phyloP scores from a whole-genome alignment of 1,284 basidiomycete species.

The Takashimella tepidaria region DNA sequence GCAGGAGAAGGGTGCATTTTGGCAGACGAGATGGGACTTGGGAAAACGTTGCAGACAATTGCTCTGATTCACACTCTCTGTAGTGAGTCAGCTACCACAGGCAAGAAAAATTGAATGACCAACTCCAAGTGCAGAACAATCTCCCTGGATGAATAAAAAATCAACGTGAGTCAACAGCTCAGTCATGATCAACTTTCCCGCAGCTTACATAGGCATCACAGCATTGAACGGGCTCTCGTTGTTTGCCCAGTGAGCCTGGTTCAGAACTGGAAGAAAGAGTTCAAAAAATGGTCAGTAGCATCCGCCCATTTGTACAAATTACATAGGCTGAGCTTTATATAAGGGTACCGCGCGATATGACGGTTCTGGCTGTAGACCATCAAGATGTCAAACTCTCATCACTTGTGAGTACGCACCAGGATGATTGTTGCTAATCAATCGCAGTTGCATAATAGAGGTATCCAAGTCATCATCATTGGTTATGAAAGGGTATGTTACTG shows the following conservation, averaged over 20 bases:
- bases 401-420: constrained; percentile 59
- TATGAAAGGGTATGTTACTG: constrained; percentile 63
- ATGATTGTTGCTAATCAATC: constrained; percentile 1
- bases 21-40: constrained; percentile 95
- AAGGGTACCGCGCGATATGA: constrained; percentile 15
- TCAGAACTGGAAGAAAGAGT: constrained; percentile 96
- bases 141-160: constrained; percentile 62
- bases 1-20: constrained; percentile 85
- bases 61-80: constrained; percentile 81
- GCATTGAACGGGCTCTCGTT: constrained; percentile 72
- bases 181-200: background rate
- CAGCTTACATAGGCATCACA: constrained; percentile 14
- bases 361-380: constrained; percentile 66
- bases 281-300: constrained; percentile 73
- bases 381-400: constrained; percentile 64
- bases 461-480: constrained; percentile 84
- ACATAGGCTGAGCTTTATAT: constrained; percentile 57
- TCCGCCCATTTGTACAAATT: constrained; percentile 64
- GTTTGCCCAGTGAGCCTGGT: constrained; percentile 92
- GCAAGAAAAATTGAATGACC: constrained; percentile 4
- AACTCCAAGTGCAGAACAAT: constrained; percentile 58
- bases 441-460: constrained; percentile 56
- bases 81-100: constrained; percentile 52
- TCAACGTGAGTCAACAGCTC: constrained; percentile 47
- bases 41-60: constrained; percentile 85